Evolutionary conservation across 2,329 filamentous ascomycete species (phyloP), one percentile per base, ranked within the genome.

Genomic region (Aspergillus intermedius): DNA sequence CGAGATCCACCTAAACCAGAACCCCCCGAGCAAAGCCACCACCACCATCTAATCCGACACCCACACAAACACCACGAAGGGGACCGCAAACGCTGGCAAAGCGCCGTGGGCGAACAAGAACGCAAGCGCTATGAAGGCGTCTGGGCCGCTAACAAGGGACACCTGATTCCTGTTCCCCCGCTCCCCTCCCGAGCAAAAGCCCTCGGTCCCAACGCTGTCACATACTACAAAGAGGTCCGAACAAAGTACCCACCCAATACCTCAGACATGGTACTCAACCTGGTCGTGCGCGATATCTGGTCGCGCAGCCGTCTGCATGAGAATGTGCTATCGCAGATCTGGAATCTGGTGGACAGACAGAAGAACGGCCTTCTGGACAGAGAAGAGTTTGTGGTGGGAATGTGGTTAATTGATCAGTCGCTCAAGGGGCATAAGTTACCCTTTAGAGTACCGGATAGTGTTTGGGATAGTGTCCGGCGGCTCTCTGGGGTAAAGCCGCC

Each of bases 391-490:
- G 71, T 76, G 44, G 73, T 76, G 37, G 74, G 74, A 21, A 68
- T 75, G 62, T 77, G 74, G 74, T 58, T 77, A 48, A 74, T 77
- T 47, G 74, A 77, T 56, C 72, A 76, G 57, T 63, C 67, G 50
- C 53, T 77, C 41, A 73, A 70, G 53, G 74, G 74, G 4, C 67
- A 70, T 41, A 76, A 76, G 53, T 59, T 76, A 35, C 74, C 74
- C 2, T 56, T 60, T 8, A 68, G 65, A 46, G 71, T 77, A 4
- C 69, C 71, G 8, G 64, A 72, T 23, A 75, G 71, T 52, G 68
- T 77, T 9, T 77, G 74, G 74, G 65, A 64, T 32, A 75, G 73
- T 48, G 72, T 74, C 12, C 61, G 64, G 46, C 62, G 69, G 55
- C 55, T 68, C 17, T 60, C 65, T 5, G 72, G 72, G 9, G 63